These are phyloP conservation scores for Hygrophila difformis DNA, from an alignment of 257 asterid genomes.

Conservation along the genomic window DNA sequence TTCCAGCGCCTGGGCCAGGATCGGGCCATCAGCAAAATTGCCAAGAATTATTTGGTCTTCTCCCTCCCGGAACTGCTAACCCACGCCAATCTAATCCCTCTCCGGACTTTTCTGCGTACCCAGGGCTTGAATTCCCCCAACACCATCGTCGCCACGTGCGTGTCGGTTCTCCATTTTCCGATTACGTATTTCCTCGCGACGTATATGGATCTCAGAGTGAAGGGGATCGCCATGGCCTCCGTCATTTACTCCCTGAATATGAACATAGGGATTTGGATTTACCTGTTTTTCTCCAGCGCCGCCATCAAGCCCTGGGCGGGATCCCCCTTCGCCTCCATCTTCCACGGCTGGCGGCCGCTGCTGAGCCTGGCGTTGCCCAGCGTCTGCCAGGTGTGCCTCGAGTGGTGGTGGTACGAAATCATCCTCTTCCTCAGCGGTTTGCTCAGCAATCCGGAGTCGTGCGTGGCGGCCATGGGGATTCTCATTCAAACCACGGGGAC, in stretches of 20 bases:
- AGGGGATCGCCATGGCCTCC: slow-evolving; percentile 61
- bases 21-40: slow-evolving; percentile 41
- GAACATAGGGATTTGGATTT: slow-evolving; percentile 46
- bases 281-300: slow-evolving; percentile 36
- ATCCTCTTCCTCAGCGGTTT: slow-evolving; percentile 59
- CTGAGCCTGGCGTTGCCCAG: slow-evolving; percentile 56
- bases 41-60: slow-evolving; percentile 42
- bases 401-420: slow-evolving; percentile 91
- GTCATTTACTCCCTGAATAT: slow-evolving; percentile 49
- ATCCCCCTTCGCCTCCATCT: slow-evolving; percentile 24
- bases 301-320: slow-evolving; percentile 74
- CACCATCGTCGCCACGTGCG: slow-evolving; percentile 50
- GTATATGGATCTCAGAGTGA: slow-evolving; percentile 37
- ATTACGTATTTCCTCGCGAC: slow-evolving; percentile 51
- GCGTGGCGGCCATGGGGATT: slow-evolving; percentile 78
- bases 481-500: slow-evolving; percentile 67
- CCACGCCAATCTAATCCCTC: slow-evolving; percentile 50
- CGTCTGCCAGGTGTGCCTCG: slow-evolving; percentile 53
- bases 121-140: slow-evolving; percentile 60
- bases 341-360: slow-evolving; percentile 58
- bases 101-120: slow-evolving; percentile 52
- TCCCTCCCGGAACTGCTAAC: slow-evolving; percentile 52
- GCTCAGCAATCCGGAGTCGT: slow-evolving; percentile 45
- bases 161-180: slow-evolving; percentile 49
- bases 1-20: slow-evolving; percentile 58